Evolutionary conservation across 441 rosid genomes (phyloP), one percentile per base, ranked within the genome.

Genomic region (Brassica hybrid): DNA sequence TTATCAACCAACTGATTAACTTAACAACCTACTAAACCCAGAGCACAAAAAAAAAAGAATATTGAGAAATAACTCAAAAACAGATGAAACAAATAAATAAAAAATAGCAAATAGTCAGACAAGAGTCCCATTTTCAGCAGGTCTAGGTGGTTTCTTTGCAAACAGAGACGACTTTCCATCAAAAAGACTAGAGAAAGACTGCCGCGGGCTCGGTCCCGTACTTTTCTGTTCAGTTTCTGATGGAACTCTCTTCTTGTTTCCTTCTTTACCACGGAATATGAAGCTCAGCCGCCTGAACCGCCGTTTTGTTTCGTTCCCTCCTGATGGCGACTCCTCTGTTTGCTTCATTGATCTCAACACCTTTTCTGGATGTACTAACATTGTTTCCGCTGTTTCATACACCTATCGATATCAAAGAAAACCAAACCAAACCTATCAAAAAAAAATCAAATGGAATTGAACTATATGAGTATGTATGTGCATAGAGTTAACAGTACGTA

Each of bases 141-240:
- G 85, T 82, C 70, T 86, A 3, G 91, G 91, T 71, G 91, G 85
- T 77, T 73, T 85, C 78, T 88, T 91, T 5, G 84, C 72, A 69
- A 91, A 88, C 69, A 89, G 69, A 59, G 90, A 89, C 30, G 96
- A 86, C 77, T 86, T 91, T 67, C 86, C 83, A 73, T 90, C 92
- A 54, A 91, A 91, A 78, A 88, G 83, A 74, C 69, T 86, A 19
- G 90, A 79, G 60, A 89, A 87, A 0, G 90, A 83, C 71, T 88
- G 94, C 4, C 84, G 72, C 1, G 85, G 81, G 76, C 71, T 86
- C 32, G 82, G 89, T 60, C 84, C 87, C 0, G 73, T 60, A 32
- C 67, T 73, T 68, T 80, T 85, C 58, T 75, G 83, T 62, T 78
- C 84, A 52, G 16, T 60, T 78, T 78, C 88, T 34, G 63, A n/a